phyloP scores from a whole-genome alignment of 2,329 filamentous ascomycete genomes.

The Paecilomyces dactylethromorphus region DNA sequence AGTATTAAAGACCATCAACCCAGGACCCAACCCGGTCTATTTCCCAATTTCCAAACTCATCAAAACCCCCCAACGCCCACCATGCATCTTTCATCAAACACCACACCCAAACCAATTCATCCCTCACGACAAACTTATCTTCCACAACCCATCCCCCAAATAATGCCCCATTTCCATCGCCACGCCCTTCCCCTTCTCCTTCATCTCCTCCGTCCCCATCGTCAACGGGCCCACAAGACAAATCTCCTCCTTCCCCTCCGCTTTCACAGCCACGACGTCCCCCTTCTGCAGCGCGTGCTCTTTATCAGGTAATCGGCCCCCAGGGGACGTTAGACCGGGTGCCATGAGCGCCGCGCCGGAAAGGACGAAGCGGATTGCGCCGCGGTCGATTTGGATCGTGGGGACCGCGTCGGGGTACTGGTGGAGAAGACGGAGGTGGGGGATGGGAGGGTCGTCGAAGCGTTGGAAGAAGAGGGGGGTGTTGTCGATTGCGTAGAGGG shows the following conservation, averaged over 20 bases:
- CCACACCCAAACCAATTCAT: background rate
- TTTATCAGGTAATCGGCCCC: constrained; percentile 66
- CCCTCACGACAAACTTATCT: constrained; percentile 51
- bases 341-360: constrained; percentile 94
- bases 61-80: too few species aligned
- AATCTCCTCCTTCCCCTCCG: constrained; percentile 88
- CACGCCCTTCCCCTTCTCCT: constrained; percentile 87
- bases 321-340: constrained; percentile 77
- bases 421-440: constrained; percentile 85
- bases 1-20: too few species aligned
- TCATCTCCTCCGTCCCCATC: constrained; percentile 83
- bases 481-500: constrained; percentile 74
- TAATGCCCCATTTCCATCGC: constrained; percentile 93
- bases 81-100: background rate
- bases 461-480: constrained; percentile 89
- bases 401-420: constrained; percentile 80
- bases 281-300: constrained; percentile 66
- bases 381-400: constrained; percentile 82
- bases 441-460: constrained; percentile 68
- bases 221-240: constrained; percentile 82
- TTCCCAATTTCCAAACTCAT: too few species aligned
- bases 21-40: too few species aligned
- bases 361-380: constrained; percentile 93
- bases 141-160: constrained; percentile 91
- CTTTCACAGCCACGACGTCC: constrained; percentile 78